Evolutionary conservation across 495 filamentous ascomycete species (phyloP), one percentile per base, ranked within the genome.

Genomic region (Venustampulla echinocandica): DNA sequence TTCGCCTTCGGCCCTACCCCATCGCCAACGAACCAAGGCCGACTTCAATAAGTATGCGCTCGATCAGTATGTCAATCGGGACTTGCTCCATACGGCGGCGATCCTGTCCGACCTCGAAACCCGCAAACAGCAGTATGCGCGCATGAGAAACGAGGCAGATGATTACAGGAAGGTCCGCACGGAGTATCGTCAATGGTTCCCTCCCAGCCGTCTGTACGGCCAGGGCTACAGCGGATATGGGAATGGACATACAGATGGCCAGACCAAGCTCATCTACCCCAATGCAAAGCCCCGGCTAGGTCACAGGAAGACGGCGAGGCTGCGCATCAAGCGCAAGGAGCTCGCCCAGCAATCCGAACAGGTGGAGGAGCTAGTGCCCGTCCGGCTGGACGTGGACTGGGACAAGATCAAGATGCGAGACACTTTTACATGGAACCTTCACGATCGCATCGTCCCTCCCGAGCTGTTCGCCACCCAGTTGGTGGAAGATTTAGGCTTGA

Each of bases 381-480:
- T 98, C 28, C 75, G 92, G 30, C 68, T 98, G 35, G 92, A 98
- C 52, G 87, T 97, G 36, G 93, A 98, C 55, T 88, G 82, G 75
- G 90, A 96, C 48, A 93, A 93, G 66, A 78, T 96, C 54, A 90
- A 94, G 66, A 77, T 98, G 49, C 81, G 92, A 57, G 92, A 98
- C 64, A 98, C 92, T 7, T 96, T 98, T 57, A 98, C 92, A 15
- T 98, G 89, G 87, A 98, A 97, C 62, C 77, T 98, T 42, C 87
- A 95, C 60, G 92, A 98, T 57, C 78, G 87, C 40, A 77, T 88
- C 18, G 75, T 92, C 4, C 73, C 77, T 11, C 74, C 81, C 24
- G 85, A 92, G 14, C 47, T 87, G 18, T 95, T 97, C 63, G 87
- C 89, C 0, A 77, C 85, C 48, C 85, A 90, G 64, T 70, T 97